Conservation (phyloP, 2,329 filamentous ascomycete genomes). For the Ilyonectria mors-panacis region DNA sequence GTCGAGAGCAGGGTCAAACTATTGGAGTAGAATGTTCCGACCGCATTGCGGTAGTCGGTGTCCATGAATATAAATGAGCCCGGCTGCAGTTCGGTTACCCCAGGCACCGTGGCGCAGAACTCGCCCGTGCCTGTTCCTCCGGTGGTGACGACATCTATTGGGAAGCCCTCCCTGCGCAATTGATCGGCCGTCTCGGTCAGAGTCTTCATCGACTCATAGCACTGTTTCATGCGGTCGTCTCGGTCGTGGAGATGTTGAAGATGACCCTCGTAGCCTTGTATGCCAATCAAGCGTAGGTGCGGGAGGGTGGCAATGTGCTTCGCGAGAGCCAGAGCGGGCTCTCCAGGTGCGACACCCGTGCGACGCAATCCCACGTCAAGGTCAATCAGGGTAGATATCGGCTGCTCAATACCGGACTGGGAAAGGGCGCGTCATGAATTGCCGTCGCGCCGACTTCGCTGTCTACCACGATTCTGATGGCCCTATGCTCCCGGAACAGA, state of each 20-base stretch:
- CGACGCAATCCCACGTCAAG: constrained; percentile 37
- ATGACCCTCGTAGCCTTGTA: constrained; percentile 41
- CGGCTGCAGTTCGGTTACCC: constrained; percentile 68
- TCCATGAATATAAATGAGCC: constrained; percentile 72
- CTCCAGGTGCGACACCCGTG: constrained; percentile 17
- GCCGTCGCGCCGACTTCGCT: constrained; percentile 26
- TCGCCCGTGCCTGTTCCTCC: constrained; percentile 51
- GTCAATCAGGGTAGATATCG: constrained; percentile 20
- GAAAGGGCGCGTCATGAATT: constrained; percentile 25
- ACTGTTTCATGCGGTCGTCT: constrained; percentile 34
- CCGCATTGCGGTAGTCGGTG: constrained; percentile 68
- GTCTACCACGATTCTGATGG: constrained; percentile 35
- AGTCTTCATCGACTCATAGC: constrained; percentile 27
- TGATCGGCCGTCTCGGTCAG: constrained; percentile 27
- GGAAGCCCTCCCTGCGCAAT: constrained; percentile 14
- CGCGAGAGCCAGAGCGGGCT: constrained; percentile 22
- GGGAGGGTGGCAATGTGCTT: constrained; percentile 19
- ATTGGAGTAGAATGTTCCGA: constrained; percentile 64
- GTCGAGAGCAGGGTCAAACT: constrained; percentile 48
- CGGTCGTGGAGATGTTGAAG: constrained; percentile 36
- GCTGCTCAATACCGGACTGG: constrained; percentile 1
- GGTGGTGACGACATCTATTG: constrained; percentile 34
- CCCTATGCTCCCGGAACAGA: constrained; percentile 24
- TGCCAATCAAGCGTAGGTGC: constrained; percentile 32
- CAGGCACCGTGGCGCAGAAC: constrained; percentile 65